These are phyloP conservation scores for Plasmodium gonderi DNA, from an alignment of 169 alveolate genomes.

Conservation along the genomic window DNA sequence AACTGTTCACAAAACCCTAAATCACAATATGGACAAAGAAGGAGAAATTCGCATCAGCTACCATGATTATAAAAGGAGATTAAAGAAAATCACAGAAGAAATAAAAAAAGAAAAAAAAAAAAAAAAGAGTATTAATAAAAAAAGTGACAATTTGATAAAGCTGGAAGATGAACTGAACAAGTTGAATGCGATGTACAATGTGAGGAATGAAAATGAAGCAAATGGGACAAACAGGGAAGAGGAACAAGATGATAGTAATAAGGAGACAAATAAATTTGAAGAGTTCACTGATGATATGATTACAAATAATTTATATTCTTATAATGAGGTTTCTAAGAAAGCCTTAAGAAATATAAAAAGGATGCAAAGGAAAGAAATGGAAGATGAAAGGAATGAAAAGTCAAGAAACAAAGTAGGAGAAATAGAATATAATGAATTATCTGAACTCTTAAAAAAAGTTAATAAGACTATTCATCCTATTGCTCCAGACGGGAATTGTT, in stretches of 20 bases:
- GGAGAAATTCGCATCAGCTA: slow-evolving; percentile 15
- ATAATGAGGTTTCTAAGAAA: slow-evolving; percentile 32
- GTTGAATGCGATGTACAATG: slow-evolving; percentile 28
- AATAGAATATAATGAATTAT: slow-evolving; percentile 35
- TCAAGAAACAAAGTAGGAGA: slow-evolving; percentile 43
- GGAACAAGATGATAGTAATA: neutral
- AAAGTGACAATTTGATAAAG: slow-evolving; percentile 26
- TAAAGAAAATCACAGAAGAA: slow-evolving; percentile 64
- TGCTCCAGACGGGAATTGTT: slow-evolving; percentile 69
- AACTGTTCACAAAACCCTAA: no score
- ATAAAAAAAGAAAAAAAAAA: slow-evolving; percentile 58
- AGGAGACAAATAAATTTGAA: neutral
- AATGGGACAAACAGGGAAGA: neutral
- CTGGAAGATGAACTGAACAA: slow-evolving; percentile 48
- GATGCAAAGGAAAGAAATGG: slow-evolving; percentile 26
- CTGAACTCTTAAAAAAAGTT: slow-evolving; percentile 2
- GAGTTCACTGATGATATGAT: neutral
- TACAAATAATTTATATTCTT: slow-evolving; percentile 22
- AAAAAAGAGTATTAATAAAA: slow-evolving; percentile 44
- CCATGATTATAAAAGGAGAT: slow-evolving; percentile 45
- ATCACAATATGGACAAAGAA: neutral
- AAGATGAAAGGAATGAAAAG: slow-evolving; percentile 25
- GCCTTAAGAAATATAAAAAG: slow-evolving; percentile 40
- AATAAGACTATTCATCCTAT: slow-evolving; percentile 52
- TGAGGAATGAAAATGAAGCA: neutral